phyloP scores from a whole-genome alignment of 345 rosid species.

The Anacardium occidentale region DNA sequence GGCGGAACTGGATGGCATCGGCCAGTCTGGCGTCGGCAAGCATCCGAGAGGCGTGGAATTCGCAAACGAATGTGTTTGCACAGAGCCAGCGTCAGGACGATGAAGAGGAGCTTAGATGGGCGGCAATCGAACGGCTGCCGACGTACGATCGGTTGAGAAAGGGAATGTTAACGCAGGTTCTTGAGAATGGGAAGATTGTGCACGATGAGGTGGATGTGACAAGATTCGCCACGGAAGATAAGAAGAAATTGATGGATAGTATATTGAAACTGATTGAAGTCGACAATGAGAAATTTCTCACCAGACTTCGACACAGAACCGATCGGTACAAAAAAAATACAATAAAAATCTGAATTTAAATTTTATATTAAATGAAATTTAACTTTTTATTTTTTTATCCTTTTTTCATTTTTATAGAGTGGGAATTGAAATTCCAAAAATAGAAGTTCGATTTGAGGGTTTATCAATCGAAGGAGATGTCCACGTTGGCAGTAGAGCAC shows the following conservation, averaged over 20 bases:
- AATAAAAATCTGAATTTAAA: too few relatives aligned
- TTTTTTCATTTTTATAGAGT: constrained; percentile 44
- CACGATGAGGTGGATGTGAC: constrained; percentile 59
- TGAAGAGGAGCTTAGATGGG: constrained; percentile 91
- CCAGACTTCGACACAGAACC: constrained; percentile 59
- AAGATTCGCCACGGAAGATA: constrained; percentile 53
- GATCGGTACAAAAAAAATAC: constrained; percentile 66
- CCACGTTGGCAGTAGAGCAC: constrained; percentile 83
- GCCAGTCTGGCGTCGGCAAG: constrained; percentile 31
- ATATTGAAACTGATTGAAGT: constrained; percentile 69
- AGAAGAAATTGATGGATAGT: constrained; percentile 65
- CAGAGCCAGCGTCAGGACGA: constrained; percentile 49
- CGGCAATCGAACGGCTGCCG: constrained; percentile 87
- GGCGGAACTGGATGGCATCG: constrained; percentile 35
- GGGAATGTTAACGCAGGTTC: constrained; percentile 59
- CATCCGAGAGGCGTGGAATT: constrained; percentile 53
- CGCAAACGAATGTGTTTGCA: constrained; percentile 39
- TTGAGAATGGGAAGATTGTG: constrained; percentile 49
- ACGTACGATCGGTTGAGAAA: constrained; percentile 77
- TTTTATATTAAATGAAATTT: neutral
- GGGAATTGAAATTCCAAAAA: constrained; percentile 72
- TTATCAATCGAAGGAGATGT: constrained; percentile 69
- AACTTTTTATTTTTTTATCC: neutral
- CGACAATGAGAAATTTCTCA: constrained; percentile 75
- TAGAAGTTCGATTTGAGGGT: constrained; percentile 75